Evolutionary conservation across 495 filamentous ascomycete genomes (phyloP), one percentile per base, ranked within the genome.

Genomic region (Tuber microsphaerosporum): DNA sequence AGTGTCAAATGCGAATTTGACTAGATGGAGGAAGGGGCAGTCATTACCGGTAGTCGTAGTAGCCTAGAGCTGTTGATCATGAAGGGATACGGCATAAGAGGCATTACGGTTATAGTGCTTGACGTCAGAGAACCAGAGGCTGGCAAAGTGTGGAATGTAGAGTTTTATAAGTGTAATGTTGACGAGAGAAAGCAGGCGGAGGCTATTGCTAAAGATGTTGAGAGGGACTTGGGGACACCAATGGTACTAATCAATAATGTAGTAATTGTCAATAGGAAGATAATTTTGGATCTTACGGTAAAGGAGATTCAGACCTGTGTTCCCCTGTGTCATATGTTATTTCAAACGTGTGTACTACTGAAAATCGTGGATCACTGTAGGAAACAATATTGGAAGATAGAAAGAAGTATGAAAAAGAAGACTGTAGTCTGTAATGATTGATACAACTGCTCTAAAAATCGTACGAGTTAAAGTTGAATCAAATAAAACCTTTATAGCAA

Each of bases 191-290:
- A 85, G 61, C 86, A 89, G 75, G 86, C 97, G 68, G 91, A 91
- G 74, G 84, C 82, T 73, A 89, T 87, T 2, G 89, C 88, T 72
- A 83, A 84, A 75, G 85, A 89, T 81, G 92, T 99, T 83, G 88
- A 90, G 79, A 86, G 89, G 82, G 92, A 97, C 68, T 87, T 97
- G 79, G 95, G 95, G 72, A 89, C 89, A 2, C 94, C 94, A 17
- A 97, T 93, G 2, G 89, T 99, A 77, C 86, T 98, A 48, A 93
- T 99, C 84, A 97, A 97, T 85, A 97, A 97, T 82, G 95, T 94
- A 5, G 93, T 91, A 71, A 86, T 94, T 48, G 91, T 93, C 70
- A 86, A 91, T n/a, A 91, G 90, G 71, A 90, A 92, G 78, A 85
- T 89, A n/a, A 84, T 99, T 22, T 86, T 94, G 73, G 86, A 90